A percentile compares a stretch with the other conserved stretches of the same genome.
Conservation (phyloP, 345 rosid species). For the Eutrema japonicum region DNA sequence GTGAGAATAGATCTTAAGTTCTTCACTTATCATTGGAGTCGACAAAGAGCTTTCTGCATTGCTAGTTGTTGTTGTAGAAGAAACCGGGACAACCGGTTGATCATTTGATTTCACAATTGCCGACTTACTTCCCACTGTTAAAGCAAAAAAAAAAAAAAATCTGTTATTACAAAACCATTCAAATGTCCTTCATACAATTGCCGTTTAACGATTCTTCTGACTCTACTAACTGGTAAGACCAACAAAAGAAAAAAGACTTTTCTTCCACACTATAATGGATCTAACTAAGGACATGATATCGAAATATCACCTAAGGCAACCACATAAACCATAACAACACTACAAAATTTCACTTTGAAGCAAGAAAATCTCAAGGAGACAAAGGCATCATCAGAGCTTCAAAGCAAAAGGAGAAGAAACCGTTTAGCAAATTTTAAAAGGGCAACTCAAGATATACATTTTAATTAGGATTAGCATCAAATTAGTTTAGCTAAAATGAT, state of each 20-base stretch:
- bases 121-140: constrained; percentile 68
- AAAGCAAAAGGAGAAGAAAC: constrained; percentile 1
- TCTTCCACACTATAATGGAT: constrained; percentile 1
- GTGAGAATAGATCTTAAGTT: constrained; percentile 82
- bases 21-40: constrained; percentile 88
- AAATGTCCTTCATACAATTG: constrained; percentile 7
- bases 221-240: constrained; percentile 7
- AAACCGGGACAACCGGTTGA: constrained; percentile 63
- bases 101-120: constrained; percentile 69
- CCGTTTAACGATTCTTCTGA: not conserved
- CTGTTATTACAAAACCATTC: constrained; percentile 21
- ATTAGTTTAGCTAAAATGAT: not conserved
- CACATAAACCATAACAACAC: constrained; percentile 20
- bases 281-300: not conserved
- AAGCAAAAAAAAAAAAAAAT: not conserved
- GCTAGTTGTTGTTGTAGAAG: constrained; percentile 84
- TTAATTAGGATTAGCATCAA: constrained; percentile 1
- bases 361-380: constrained; percentile 9
- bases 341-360: constrained; percentile 2
- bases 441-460: not conserved
- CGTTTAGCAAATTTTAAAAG: not conserved
- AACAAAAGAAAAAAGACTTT: not conserved
- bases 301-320: not conserved
- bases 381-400: constrained; percentile 1
- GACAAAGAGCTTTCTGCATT: constrained; percentile 84